These are phyloP conservation scores for Colletotrichum gloeosporioides DNA, from an alignment of 2,329 filamentous ascomycete species.

Conservation along the genomic window DNA sequence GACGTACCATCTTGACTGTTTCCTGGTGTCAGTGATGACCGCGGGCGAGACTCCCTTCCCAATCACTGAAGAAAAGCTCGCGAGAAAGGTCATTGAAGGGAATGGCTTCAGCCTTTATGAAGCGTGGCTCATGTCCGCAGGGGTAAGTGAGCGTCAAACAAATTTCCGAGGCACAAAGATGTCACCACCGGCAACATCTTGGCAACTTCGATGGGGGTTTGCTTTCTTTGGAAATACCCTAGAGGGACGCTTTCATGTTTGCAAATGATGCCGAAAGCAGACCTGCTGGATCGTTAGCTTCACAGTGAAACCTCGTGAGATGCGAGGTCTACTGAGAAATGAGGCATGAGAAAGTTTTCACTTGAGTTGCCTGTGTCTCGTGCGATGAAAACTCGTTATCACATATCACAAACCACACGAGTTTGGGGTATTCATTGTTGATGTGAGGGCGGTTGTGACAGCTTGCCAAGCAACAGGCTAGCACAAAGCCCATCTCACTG, in stretches of 20 bases:
- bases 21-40: neutral
- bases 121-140: rapidly evolving
- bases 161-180: neutral
- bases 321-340: too few species aligned
- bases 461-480: rapidly evolving
- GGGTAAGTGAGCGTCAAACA: neutral
- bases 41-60: neutral
- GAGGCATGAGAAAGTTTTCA: too few species aligned
- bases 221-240: neutral
- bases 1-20: neutral
- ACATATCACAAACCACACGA: neutral
- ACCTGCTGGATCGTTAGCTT: neutral
- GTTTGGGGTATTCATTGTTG: neutral
- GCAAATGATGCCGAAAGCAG: neutral
- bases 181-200: neutral
- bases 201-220: neutral
- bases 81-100: neutral
- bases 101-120: neutral
- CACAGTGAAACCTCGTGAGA: neutral
- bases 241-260: neutral
- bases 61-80: neutral
- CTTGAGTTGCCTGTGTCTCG: neutral
- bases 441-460: neutral
- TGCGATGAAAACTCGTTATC: rapidly evolving
- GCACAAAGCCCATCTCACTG: neutral